Evolutionary conservation across 768 basidiomycete genomes (phyloP).

Genomic region (Boletus rubescentipes): DNA sequence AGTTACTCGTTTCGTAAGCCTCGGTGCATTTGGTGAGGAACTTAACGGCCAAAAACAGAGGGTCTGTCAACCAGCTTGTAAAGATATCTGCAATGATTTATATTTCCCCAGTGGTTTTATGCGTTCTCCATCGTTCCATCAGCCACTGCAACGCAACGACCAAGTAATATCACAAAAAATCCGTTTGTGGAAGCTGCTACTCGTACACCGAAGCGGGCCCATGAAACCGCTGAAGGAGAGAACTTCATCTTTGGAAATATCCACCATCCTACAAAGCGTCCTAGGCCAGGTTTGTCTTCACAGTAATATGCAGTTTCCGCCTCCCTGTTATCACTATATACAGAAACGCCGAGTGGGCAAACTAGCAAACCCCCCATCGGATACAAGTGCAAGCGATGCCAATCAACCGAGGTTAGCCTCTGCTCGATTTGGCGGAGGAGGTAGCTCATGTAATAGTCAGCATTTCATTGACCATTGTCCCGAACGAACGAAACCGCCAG

Average conservation of each 20-base stretch:
- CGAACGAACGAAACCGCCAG: slow-evolving; percentile 70
- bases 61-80: slow-evolving; percentile 45
- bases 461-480: slow-evolving; percentile 80
- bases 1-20: slow-evolving; percentile 72
- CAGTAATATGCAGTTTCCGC: not conserved
- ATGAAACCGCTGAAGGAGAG: slow-evolving; percentile 47
- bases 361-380: slow-evolving; percentile 62
- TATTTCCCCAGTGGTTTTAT: slow-evolving; percentile 82
- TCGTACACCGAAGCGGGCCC: slow-evolving; percentile 51
- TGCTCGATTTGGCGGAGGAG: not conserved
- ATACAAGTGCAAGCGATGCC: slow-evolving; percentile 77
- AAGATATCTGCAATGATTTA: slow-evolving; percentile 6
- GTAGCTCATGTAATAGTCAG: slow-evolving; percentile 35
- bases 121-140: slow-evolving; percentile 83
- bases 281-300: slow-evolving; percentile 46
- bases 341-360: slow-evolving; percentile 36
- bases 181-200: slow-evolving; percentile 52
- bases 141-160: slow-evolving; percentile 40
- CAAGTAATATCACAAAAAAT: slow-evolving; percentile 68
- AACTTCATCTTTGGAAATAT: slow-evolving; percentile 73
- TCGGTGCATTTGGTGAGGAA: slow-evolving; percentile 82
- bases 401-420: slow-evolving; percentile 63
- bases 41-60: slow-evolving; percentile 74
- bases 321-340: not conserved
- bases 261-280: slow-evolving; percentile 56